Percentiles rank a stretch among this genome's conserved stretches.
These are phyloP conservation scores for Nepenthes mirabilis DNA, from an alignment of 148 eudicot genomes.

Conservation along the genomic window DNA sequence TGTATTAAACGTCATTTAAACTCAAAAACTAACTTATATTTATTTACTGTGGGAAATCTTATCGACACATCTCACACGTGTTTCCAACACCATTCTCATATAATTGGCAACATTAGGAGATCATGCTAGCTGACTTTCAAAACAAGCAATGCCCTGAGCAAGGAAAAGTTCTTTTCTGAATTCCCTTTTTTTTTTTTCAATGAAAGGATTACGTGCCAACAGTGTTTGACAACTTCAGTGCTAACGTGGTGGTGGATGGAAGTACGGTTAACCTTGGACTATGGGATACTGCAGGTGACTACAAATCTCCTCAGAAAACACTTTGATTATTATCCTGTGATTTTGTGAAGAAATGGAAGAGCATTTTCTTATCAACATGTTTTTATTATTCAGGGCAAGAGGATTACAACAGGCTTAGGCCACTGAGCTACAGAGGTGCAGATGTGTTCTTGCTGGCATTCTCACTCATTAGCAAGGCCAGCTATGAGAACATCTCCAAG, in stretches of 20 bases:
- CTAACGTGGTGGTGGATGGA: slow-evolving; percentile 11
- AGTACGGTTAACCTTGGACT: slow-evolving; percentile 9
- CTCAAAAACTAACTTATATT: too few relatives aligned
- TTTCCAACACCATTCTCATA: too few relatives aligned
- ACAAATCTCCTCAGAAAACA: background rate
- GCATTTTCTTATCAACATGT: background rate
- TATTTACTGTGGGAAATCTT: too few relatives aligned
- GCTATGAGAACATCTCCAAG: slow-evolving; percentile 65
- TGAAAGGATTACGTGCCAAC: slow-evolving; percentile 10
- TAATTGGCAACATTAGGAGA: too few relatives aligned
- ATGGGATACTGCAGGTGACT: slow-evolving; percentile 9
- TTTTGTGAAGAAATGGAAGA: background rate
- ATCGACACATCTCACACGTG: too few relatives aligned
- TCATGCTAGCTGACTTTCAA: too few relatives aligned
- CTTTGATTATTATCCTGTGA: background rate
- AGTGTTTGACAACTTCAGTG: slow-evolving; percentile 12
- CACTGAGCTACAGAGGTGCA: slow-evolving; percentile 79
- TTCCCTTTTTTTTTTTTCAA: background rate
- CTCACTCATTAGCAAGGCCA: slow-evolving; percentile 72
- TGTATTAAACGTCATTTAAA: too few relatives aligned
- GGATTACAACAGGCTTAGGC: slow-evolving; percentile 73
- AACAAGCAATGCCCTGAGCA: too few relatives aligned
- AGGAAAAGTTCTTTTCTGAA: background rate
- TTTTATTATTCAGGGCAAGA: slow-evolving; percentile 48
- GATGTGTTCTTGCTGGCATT: slow-evolving; percentile 72